A percentile compares a stretch with the other conserved stretches of the same genome.
Conservation (phyloP, 495 filamentous ascomycete species). For the Talaromyces nanjingensis region DNA sequence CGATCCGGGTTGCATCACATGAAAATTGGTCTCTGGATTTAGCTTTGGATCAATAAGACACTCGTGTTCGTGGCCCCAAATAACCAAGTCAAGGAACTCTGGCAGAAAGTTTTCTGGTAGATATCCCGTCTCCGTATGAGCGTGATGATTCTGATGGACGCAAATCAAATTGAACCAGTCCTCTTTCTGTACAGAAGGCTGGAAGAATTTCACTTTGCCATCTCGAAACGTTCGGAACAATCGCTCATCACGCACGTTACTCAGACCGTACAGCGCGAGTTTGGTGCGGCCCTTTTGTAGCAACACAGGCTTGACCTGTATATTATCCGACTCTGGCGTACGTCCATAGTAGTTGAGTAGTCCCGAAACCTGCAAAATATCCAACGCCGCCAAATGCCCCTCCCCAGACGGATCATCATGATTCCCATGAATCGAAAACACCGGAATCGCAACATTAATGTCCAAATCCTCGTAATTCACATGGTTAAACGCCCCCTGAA, state of each 20-base stretch:
- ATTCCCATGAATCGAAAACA: slow-evolving; percentile 98
- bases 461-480: slow-evolving; percentile 98
- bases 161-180: slow-evolving; percentile 98
- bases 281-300: slow-evolving; percentile 94
- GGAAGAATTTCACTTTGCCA: slow-evolving; percentile 88
- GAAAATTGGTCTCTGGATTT: slow-evolving; percentile 82
- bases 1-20: slow-evolving; percentile 96
- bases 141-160: slow-evolving; percentile 94
- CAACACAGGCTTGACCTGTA: slow-evolving; percentile 81
- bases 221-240: slow-evolving; percentile 90
- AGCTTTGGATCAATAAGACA: slow-evolving; percentile 76
- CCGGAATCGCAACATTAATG: slow-evolving; percentile 94
- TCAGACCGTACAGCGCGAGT: slow-evolving; percentile 84
- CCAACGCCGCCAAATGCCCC: slow-evolving; percentile 80
- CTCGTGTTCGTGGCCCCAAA: slow-evolving; percentile 99
- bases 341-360: slow-evolving; percentile 95
- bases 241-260: slow-evolving; percentile 93
- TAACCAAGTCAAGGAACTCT: slow-evolving; percentile 80
- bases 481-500: slow-evolving; percentile 76
- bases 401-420: slow-evolving; percentile 97
- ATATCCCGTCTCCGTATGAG: slow-evolving; percentile 83
- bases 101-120: slow-evolving; percentile 92
- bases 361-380: slow-evolving; percentile 84
- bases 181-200: slow-evolving; percentile 69
- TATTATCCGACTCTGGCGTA: slow-evolving; percentile 84